Base-by-base conservation (phyloP, 2,329 filamentous ascomycete species). In the Xylariaceae sp. region DNA sequence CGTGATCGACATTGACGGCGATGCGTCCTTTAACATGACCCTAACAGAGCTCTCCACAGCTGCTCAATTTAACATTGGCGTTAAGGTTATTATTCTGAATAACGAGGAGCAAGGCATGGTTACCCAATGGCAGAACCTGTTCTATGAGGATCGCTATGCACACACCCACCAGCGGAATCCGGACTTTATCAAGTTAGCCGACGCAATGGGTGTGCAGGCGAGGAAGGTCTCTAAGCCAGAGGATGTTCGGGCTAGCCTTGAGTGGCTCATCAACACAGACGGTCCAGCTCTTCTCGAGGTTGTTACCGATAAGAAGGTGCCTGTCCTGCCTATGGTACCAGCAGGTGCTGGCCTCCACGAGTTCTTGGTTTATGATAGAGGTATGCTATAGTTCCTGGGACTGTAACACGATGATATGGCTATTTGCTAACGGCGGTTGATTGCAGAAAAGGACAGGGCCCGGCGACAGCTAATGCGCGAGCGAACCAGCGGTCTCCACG, bases 101-200 rank as follows among this genome's bases (percentile, higher is more conserved):
- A 99, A 96, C 76, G 92, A 96, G 75, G 92, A 97, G 77, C 94
- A 97, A 78, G 94, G 94, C 51, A 98, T 97, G 94, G 93, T 97
- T 39, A 97, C 93, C 1, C 94, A 97, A 79, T 98, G 94, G 94
- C 94, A 98, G 78, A 94, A 92, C 69, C 86, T 97, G 65, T 97
- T 97, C 79, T 98, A 96, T 79, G 89, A 96, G 75, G 92, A 97
- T 72, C 87, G 94, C 67, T 97, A 87, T 69, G 83, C 92, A 33
- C 93, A 96, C 74, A 97, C 94, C 0, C 94, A 97, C 75, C 93
- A 96, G 79, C 83, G 86, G 73, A 98, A 98, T 76, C 92, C 94
- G n/a, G 87, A 97, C 73, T 97, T 97, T 73, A 90, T 93, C 76
- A 96, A 95, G 80, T 82, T 98, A 45, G 87, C 91, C 33, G 91